A percentile compares a stretch with the other conserved stretches of the same genome.
Evolutionary conservation across 306 rosid species (phyloP).

Genomic region (Vigna angularis): DNA sequence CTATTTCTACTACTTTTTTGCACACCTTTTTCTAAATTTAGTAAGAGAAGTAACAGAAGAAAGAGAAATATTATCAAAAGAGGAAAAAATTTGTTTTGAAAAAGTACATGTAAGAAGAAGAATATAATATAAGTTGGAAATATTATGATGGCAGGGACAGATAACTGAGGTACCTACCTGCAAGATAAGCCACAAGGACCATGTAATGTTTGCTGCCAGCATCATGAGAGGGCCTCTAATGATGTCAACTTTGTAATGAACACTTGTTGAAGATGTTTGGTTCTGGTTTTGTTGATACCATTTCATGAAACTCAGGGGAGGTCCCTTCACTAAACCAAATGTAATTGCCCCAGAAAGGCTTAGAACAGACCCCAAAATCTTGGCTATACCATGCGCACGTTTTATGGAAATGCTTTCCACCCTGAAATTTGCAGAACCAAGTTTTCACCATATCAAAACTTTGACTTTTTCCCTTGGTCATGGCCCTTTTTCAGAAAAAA

Average conservation of each 20-base stretch:
- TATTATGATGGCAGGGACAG: neutral
- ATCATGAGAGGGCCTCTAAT: slow-evolving; percentile 76
- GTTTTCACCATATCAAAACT: neutral
- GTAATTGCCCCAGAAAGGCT: slow-evolving; percentile 78
- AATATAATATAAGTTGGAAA: neutral
- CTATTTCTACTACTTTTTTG: neutral
- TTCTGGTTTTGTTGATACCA: slow-evolving; percentile 49
- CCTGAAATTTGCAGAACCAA: slow-evolving; percentile 53
- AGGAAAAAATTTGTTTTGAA: neutral
- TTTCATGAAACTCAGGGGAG: slow-evolving; percentile 59
- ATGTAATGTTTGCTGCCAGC: slow-evolving; percentile 79
- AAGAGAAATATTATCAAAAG: neutral
- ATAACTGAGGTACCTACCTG: slow-evolving; percentile 58
- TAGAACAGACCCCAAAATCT: slow-evolving; percentile 69
- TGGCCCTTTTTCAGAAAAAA: neutral
- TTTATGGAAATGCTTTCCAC: slow-evolving; percentile 69
- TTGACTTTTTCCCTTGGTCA: neutral
- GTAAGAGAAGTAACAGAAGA: neutral
- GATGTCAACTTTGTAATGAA: slow-evolving; percentile 52
- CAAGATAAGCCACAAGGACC: slow-evolving; percentile 90
- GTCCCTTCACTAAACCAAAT: slow-evolving; percentile 83
- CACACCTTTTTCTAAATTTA: neutral
- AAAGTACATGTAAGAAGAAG: neutral
- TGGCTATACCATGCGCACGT: slow-evolving; percentile 67
- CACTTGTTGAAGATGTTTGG: neutral